Conservation (phyloP, 495 filamentous ascomycete genomes). For the Glarea lozoyensis region DNA sequence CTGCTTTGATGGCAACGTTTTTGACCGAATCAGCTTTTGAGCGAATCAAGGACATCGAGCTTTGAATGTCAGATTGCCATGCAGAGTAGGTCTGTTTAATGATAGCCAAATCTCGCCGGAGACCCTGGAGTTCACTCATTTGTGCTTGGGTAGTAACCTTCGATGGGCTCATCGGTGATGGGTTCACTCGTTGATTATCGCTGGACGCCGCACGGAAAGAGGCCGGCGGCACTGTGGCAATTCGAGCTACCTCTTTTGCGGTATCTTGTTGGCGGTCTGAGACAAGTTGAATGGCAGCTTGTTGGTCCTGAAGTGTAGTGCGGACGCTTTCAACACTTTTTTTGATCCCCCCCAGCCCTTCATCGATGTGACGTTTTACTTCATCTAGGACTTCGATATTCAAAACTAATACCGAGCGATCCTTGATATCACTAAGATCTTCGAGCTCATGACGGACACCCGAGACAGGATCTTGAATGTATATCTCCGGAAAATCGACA, state of each 20-base stretch:
- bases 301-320: slow-evolving; percentile 71
- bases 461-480: slow-evolving; percentile 91
- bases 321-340: slow-evolving; percentile 74
- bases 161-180: slow-evolving; percentile 11
- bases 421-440: slow-evolving; percentile 90
- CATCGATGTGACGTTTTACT: slow-evolving; percentile 92
- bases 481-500: slow-evolving; percentile 88
- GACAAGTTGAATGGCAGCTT: slow-evolving; percentile 71
- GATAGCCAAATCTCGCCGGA: slow-evolving; percentile 87
- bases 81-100: slow-evolving; percentile 87
- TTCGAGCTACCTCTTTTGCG: slow-evolving; percentile 79
- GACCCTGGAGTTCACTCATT: slow-evolving; percentile 64
- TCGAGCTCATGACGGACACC: slow-evolving; percentile 94
- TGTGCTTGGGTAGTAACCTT: slow-evolving; percentile 34
- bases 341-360: slow-evolving; percentile 74
- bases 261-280: slow-evolving; percentile 87
- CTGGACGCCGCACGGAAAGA: slow-evolving; percentile 3
- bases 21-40: slow-evolving; percentile 76
- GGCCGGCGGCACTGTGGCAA: slow-evolving; percentile 36
- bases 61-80: slow-evolving; percentile 79
- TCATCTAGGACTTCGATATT: slow-evolving; percentile 95
- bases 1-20: slow-evolving; percentile 55
- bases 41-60: slow-evolving; percentile 75
- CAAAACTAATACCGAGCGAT: slow-evolving; percentile 84
- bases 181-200: slow-evolving; percentile 10